phyloP scores from a whole-genome alignment of 2,329 filamentous ascomycete genomes.

The Diaporthe nobilis region DNA sequence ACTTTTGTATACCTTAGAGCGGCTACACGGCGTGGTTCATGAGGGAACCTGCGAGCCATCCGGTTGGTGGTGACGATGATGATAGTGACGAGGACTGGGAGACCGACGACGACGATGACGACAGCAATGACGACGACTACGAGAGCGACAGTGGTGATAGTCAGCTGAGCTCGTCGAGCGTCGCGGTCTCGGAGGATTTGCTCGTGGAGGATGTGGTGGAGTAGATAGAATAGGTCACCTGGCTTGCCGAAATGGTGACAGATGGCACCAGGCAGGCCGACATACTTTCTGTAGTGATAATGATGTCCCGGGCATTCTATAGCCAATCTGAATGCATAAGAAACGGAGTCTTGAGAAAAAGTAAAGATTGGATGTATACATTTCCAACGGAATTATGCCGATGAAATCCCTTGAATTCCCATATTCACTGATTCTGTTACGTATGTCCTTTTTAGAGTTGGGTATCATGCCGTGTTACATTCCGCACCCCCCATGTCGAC shows the following conservation, averaged over 20 bases:
- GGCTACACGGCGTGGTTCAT: constrained; percentile 5
- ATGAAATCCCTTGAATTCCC: background rate
- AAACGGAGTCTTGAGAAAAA: background rate
- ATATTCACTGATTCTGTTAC: background rate
- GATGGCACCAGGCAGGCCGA: background rate
- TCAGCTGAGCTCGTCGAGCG: background rate
- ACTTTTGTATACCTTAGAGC: constrained; percentile 77
- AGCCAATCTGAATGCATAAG: constrained; percentile 16
- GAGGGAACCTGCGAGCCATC: background rate
- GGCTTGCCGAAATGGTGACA: background rate
- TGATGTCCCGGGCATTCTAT: background rate
- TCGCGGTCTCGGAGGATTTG: background rate
- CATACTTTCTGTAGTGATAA: background rate
- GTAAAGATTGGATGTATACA: background rate
- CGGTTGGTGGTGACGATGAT: background rate
- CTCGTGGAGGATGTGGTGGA: background rate
- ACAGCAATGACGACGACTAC: background rate
- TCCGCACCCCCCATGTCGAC: background rate
- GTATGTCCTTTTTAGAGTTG: background rate
- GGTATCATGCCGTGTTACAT: constrained; percentile 9
- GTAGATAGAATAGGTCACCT: background rate
- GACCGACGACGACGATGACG: background rate
- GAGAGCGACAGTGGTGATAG: background rate
- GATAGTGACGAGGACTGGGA: background rate
- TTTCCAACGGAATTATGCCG: background rate